A percentile compares a stretch with the other conserved stretches of the same genome.
Conservation (phyloP, 2,329 filamentous ascomycete genomes). For the Fusarium proliferatum region DNA sequence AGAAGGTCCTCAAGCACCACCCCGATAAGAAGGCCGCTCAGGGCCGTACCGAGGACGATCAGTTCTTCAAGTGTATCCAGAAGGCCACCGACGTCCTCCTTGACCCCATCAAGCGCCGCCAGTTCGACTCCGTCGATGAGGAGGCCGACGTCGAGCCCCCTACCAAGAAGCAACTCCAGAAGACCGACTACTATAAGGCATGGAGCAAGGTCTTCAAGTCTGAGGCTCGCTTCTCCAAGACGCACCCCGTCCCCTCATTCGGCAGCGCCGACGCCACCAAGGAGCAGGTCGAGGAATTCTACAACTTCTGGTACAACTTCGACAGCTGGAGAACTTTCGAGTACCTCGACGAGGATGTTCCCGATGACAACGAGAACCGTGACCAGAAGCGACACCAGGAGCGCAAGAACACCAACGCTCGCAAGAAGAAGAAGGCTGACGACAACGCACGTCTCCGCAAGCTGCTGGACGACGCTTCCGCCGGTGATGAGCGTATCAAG, state of each 20-base stretch:
- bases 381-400: conserved; percentile 99
- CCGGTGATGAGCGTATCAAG: conserved; percentile 95
- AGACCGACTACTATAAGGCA: conserved; percentile 94
- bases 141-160: conserved; percentile 92
- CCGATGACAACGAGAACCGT: conserved; percentile 98
- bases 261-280: conserved; percentile 86
- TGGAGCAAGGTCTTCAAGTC: conserved; percentile 92
- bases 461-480: conserved; percentile 86
- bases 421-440: conserved; percentile 99
- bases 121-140: conserved; percentile 97
- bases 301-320: conserved; percentile 99
- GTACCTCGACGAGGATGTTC: conserved; percentile 98
- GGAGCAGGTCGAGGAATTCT: conserved; percentile 93
- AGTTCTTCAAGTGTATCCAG: conserved; percentile 99
- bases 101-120: conserved; percentile 90
- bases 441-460: conserved; percentile 92
- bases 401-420: conserved; percentile 96
- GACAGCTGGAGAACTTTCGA: conserved; percentile 98
- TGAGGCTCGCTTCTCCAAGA: conserved; percentile 92
- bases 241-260: conserved; percentile 86
- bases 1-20: conserved; percentile 99
- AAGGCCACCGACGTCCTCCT: conserved; percentile 94
- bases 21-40: conserved; percentile 98
- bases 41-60: conserved; percentile 89
- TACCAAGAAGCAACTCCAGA: conserved; percentile 87